Evolutionary conservation across 331 rosid species (phyloP).

Genomic region (Quercus phellos): DNA sequence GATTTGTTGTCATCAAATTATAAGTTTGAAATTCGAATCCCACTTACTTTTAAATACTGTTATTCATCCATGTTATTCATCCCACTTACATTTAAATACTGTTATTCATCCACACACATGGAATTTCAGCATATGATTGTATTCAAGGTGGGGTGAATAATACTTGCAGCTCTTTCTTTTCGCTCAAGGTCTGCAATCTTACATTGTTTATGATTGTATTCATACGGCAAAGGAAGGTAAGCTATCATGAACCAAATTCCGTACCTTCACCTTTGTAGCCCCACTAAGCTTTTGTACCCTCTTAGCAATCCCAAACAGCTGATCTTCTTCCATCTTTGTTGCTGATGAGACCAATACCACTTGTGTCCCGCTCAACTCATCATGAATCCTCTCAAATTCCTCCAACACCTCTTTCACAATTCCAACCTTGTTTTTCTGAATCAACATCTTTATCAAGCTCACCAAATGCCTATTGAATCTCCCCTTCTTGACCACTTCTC

Average conservation of each 20-base stretch:
- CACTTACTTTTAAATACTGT: no score
- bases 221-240: constrained; percentile 28
- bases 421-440: constrained; percentile 45
- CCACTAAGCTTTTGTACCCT: constrained; percentile 43
- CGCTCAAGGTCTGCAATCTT: neutral
- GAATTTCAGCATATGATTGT: no score
- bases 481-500: constrained; percentile 30
- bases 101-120: no score
- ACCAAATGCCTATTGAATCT: constrained; percentile 47
- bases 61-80: no score
- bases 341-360: constrained; percentile 51
- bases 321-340: constrained; percentile 34
- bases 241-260: constrained; percentile 35
- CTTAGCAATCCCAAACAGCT: constrained; percentile 46
- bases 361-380: constrained; percentile 51
- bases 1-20: no score
- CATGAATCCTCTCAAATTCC: constrained; percentile 70
- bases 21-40: no score
- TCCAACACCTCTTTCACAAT: constrained; percentile 46
- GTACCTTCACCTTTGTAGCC: constrained; percentile 45
- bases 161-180: no score
- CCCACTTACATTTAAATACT: no score
- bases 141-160: no score
- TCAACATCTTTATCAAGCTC: constrained; percentile 54
- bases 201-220: neutral